Conservation (phyloP, 2,329 filamentous ascomycete genomes). For the Fusarium chuoi region DNA sequence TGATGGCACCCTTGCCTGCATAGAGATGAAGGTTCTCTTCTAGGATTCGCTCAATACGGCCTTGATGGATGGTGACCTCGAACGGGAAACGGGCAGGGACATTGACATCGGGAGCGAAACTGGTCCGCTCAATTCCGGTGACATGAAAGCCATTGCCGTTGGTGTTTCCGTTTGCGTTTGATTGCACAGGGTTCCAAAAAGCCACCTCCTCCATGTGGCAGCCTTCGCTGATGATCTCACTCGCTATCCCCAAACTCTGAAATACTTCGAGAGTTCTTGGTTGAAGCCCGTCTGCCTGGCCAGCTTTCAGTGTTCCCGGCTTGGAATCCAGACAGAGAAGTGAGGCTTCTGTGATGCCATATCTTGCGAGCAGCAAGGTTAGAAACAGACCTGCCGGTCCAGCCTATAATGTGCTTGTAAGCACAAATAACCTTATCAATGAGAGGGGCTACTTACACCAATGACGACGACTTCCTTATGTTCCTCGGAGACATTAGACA, state of each 20-base stretch:
- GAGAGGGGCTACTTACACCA: background rate
- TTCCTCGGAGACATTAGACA: background rate
- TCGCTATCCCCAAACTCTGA: conserved; percentile 12
- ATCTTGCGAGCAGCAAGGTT: conserved; percentile 3
- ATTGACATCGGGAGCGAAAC: conserved; percentile 6
- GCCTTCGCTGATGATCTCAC: conserved; percentile 11
- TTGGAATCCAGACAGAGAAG: conserved; percentile 14
- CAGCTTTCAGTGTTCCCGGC: conserved; percentile 4
- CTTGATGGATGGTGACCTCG: conserved; percentile 19
- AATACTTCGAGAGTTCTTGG: conserved; percentile 20
- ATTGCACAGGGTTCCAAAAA: conserved; percentile 9
- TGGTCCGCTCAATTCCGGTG: conserved; percentile 8
- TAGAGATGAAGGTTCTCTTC: conserved; percentile 18
- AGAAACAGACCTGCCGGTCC: conserved; percentile 11
- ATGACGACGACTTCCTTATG: conserved; percentile 6
- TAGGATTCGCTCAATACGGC: conserved; percentile 12
- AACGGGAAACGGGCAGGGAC: conserved; percentile 9
- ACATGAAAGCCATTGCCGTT: background rate
- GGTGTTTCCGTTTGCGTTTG: background rate
- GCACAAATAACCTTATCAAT: fast-evolving
- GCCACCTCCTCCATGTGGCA: conserved; percentile 26
- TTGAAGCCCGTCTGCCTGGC: conserved; percentile 16
- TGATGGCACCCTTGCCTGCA: background rate
- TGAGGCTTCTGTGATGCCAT: background rate
- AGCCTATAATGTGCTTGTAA: background rate